Evolutionary conservation across 352 stramenopile species (phyloP), one percentile per base, ranked within the genome.

Genomic region (Plasmopara halstedii): DNA sequence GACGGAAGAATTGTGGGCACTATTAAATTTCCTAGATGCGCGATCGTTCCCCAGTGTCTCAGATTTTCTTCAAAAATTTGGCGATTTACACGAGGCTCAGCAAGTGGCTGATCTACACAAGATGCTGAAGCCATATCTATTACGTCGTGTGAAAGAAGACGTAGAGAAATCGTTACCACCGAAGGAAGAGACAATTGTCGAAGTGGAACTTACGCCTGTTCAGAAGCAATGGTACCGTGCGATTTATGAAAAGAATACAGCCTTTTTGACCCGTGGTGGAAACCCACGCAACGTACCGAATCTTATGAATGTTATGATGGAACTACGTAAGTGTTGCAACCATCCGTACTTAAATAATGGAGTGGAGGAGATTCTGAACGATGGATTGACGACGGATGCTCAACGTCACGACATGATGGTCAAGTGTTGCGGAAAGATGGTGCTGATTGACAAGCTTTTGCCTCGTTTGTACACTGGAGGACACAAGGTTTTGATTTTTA

Each of bases 401-500:
- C 62, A 92, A 52, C 82, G 95, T 27, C 71, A 85, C 45, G 88
- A 97, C 29, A 90, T 96, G 71, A 82, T 99, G 50, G 92, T 99
- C 20, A 96, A 97, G 51, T 95, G 88, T 50, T 98, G 93, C 32
- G 97, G 97, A n/a, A 99, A 99, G 68, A 94, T 99, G 60, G 94
- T 99, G 47, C 57, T 99, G 19, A 79, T 99, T 18, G 97, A 99
- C 69, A 99, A 99, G 63, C 67, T 99, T 10, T 69, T 99, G 10
- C 95, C 96, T 11, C 86, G 94, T 9, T 68, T 99, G 18, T 97
- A 98, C 55, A 79, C 90, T 40, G 94, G 97, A 43, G 95, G 96
- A 2, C 96, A 99, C 63, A 94, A 97, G 27, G 92, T 99, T 21
- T 77, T 99, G 11, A 92, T 99, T 17, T 99, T 99, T 64, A 98